Conservation (phyloP, 805 yeast species). For the Nakazawaea siamensis region DNA sequence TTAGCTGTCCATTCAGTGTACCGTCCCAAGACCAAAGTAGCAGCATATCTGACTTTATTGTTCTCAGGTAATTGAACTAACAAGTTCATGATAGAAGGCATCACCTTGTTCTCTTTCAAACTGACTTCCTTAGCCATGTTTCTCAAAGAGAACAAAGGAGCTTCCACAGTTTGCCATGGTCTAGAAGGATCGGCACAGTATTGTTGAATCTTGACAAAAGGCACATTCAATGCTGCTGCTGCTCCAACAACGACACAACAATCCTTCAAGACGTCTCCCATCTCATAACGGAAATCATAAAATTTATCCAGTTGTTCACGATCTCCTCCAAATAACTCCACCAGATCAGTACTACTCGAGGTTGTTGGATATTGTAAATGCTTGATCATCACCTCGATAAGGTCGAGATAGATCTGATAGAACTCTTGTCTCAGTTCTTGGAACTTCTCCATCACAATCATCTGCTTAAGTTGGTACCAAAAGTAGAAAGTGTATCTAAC, state of each 20-base stretch:
- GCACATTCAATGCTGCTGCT: slow-evolving; percentile 56
- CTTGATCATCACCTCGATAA: slow-evolving; percentile 51
- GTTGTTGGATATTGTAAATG: slow-evolving; percentile 69
- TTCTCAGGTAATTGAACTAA: slow-evolving; percentile 73
- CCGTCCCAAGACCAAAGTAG: slow-evolving; percentile 89
- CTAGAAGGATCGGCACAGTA: slow-evolving; percentile 21
- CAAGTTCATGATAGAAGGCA: slow-evolving; percentile 71
- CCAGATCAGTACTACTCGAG: slow-evolving; percentile 21
- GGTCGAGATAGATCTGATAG: slow-evolving; percentile 45
- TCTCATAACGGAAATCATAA: slow-evolving; percentile 87
- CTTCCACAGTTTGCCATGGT: slow-evolving; percentile 83
- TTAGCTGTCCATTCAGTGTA: slow-evolving; percentile 92
- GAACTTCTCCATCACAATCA: slow-evolving; percentile 53
- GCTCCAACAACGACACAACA: slow-evolving; percentile 90
- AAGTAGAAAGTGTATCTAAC: slow-evolving; percentile 87
- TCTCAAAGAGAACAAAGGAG: slow-evolving; percentile 81
- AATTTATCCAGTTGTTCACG: slow-evolving; percentile 86
- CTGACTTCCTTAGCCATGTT: slow-evolving; percentile 92
- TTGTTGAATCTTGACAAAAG: slow-evolving; percentile 51
- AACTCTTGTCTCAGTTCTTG: slow-evolving; percentile 41
- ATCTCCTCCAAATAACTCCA: slow-evolving; percentile 53
- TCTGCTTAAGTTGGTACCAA: slow-evolving; percentile 78
- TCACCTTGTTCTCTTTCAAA: slow-evolving; percentile 47
- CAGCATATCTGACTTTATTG: slow-evolving; percentile 82
- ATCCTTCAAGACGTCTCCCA: slow-evolving; percentile 96